phyloP scores from a whole-genome alignment of 164 flowering plant genomes.

The Macadamia integrifolia region DNA sequence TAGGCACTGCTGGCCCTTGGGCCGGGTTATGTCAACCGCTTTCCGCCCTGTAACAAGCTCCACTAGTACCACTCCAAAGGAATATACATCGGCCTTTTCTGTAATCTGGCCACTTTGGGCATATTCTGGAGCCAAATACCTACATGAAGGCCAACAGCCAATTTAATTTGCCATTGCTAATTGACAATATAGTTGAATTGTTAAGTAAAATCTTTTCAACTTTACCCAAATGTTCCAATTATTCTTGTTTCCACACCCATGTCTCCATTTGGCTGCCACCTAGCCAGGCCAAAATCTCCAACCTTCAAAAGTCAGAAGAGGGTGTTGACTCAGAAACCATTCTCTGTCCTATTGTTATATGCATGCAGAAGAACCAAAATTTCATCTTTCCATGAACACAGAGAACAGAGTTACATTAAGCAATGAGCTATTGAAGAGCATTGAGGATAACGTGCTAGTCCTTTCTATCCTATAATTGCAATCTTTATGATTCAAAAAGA shows the following conservation, averaged over 20 bases:
- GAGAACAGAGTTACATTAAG: background rate
- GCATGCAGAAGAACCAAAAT: background rate
- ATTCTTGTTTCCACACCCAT: slow-evolving; percentile 74
- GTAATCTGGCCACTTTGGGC: slow-evolving; percentile 93
- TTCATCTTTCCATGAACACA: too few relatives aligned
- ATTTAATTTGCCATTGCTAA: background rate
- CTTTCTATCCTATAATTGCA: background rate
- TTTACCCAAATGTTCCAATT: slow-evolving; percentile 93
- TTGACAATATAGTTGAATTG: background rate
- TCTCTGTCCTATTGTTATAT: background rate
- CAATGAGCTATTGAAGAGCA: background rate
- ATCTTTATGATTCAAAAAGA: background rate
- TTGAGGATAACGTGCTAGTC: background rate
- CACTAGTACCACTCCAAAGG: slow-evolving; percentile 81
- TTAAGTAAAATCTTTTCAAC: background rate
- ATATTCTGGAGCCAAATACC: slow-evolving; percentile 97
- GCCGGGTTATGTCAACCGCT: slow-evolving; percentile 82
- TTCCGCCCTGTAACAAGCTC: slow-evolving; percentile 90
- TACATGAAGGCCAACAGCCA: slow-evolving; percentile 12
- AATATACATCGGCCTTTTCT: slow-evolving; percentile 91
- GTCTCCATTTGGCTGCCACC: slow-evolving; percentile 95
- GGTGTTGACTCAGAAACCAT: slow-evolving; percentile 5
- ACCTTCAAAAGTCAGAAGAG: slow-evolving; percentile 39
- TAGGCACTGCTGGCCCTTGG: slow-evolving; percentile 92
- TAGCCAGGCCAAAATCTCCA: slow-evolving; percentile 95